Base-by-base conservation (phyloP, 768 basidiomycete species). In the Daedaleopsis sinensis region DNA sequence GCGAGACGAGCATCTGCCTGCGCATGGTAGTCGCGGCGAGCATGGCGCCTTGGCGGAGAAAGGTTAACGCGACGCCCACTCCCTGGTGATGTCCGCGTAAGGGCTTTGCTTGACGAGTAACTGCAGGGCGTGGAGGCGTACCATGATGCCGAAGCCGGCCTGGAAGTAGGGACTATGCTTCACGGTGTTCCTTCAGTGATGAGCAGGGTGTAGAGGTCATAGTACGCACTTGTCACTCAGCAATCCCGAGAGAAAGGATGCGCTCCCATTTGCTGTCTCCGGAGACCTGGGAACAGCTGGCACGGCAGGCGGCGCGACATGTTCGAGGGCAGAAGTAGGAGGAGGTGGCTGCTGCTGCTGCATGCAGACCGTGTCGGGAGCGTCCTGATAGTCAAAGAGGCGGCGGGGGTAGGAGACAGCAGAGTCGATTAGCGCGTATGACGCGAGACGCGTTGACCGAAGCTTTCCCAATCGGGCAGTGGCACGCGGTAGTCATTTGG, bases 71-170 rank as follows among this genome's bases (percentile, higher is more conserved):
- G 23, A 96, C 92, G 16, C 94, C 94, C 48, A 98, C 80, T n/a
- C 94, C 93, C 96, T 98, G 65, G 48, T 58, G 18, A 16, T 16
- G 3, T 9, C 51, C 3, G 13, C 8, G 42, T 21, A 36, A 27
- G 21, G 15, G 19, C 16, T 3, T 16, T 46, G 19, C 5, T 11
- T 9, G 38, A 37, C 18, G 39, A 35, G n/a, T n/a, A n/a, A n/a
- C n/a, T n/a, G 21, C 23, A 48, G 16, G 32, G 27, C 19, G 18
- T 43, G n/a, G 13, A 9, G 12, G 62, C 77, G 59, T 66, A 96
- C 96, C 95, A 98, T 96, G 39, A 99, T 84, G 38, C 96, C 97
- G 69, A 98, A 98, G 27, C 97, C 96, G 51, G 96, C 97, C 72
- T 96, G 93, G 72, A 99, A 98, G 78, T 94, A 96, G 39, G 94